Conservation (phyloP, 139 green algal species). For the Haematococcus lacustris region DNA sequence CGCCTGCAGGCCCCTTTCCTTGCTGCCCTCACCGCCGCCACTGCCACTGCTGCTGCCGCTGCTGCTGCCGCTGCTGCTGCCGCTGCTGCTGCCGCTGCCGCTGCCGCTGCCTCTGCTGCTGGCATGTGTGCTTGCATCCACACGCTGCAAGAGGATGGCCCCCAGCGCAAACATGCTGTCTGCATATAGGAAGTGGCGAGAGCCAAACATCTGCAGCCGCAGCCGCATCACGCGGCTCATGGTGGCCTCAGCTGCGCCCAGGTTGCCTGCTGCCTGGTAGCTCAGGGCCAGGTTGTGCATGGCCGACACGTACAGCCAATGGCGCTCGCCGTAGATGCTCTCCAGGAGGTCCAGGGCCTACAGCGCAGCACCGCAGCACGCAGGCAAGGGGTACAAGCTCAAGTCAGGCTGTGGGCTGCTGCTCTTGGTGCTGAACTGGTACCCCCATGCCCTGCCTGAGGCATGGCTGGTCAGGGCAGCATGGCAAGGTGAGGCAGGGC, state of each 20-base stretch:
- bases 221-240: conserved; percentile 10
- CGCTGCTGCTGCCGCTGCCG: background rate
- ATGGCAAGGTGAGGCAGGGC: too few species aligned
- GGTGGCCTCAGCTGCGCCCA: conserved; percentile 1
- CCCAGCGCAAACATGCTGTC: conserved; percentile 39
- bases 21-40: conserved; percentile 7
- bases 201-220: conserved; percentile 36
- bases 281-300: conserved; percentile 53
- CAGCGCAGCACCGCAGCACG: too few species aligned
- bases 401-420: too few species aligned
- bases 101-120: background rate
- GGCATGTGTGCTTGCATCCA: background rate
- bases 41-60: conserved; percentile 8
- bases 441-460: too few species aligned
- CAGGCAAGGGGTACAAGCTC: too few species aligned
- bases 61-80: background rate
- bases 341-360: conserved; percentile 42
- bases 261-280: conserved; percentile 22
- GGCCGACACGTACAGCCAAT: conserved; percentile 47
- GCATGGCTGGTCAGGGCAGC: too few species aligned
- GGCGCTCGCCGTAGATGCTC: conserved; percentile 27
- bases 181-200: conserved; percentile 37
- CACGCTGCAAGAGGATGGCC: conserved; percentile 21
- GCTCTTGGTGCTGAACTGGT: too few species aligned
- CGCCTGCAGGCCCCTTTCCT: background rate